Evolutionary conservation across 331 rosid species (phyloP).

Genomic region (Malus hybrid): DNA sequence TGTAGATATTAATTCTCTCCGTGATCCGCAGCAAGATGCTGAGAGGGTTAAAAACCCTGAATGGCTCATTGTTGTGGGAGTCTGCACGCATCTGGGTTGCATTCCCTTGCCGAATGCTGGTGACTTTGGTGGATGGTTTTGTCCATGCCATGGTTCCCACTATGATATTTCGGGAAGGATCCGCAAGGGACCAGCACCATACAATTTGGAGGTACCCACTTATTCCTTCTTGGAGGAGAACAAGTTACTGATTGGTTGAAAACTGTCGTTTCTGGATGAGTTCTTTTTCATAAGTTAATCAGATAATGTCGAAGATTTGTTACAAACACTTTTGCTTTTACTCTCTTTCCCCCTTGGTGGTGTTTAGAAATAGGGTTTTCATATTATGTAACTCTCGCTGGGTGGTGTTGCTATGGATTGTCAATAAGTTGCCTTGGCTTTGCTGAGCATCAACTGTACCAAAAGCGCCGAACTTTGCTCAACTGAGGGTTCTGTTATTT

Average conservation of each 20-base stretch:
- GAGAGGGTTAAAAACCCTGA: conserved; percentile 41
- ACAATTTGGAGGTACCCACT: conserved; percentile 46
- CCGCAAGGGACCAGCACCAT: conserved; percentile 49
- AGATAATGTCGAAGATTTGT: conserved; percentile 52
- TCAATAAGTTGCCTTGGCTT: conserved; percentile 16
- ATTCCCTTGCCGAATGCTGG: conserved; percentile 49
- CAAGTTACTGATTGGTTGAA: conserved; percentile 35
- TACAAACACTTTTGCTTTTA: conserved; percentile 24
- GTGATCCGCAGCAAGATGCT: conserved; percentile 37
- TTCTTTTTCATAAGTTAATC: conserved; percentile 15
- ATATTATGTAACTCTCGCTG: conserved; percentile 22
- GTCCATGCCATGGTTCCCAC: conserved; percentile 53
- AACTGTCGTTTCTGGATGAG: neutral
- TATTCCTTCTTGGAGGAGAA: conserved; percentile 27
- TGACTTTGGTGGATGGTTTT: conserved; percentile 48
- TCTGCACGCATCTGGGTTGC: conserved; percentile 48
- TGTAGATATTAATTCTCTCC: conserved; percentile 32
- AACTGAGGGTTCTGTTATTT: neutral
- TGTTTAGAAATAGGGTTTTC: conserved; percentile 14
- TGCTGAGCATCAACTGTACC: conserved; percentile 9
- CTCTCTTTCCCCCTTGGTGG: conserved; percentile 2
- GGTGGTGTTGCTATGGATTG: conserved; percentile 9
- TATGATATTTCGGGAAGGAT: conserved; percentile 43
- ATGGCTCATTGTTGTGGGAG: conserved; percentile 40
- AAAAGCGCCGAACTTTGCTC: neutral